phyloP scores from a whole-genome alignment of 1,284 basidiomycete genomes.

The Heliocybe sulcata region DNA sequence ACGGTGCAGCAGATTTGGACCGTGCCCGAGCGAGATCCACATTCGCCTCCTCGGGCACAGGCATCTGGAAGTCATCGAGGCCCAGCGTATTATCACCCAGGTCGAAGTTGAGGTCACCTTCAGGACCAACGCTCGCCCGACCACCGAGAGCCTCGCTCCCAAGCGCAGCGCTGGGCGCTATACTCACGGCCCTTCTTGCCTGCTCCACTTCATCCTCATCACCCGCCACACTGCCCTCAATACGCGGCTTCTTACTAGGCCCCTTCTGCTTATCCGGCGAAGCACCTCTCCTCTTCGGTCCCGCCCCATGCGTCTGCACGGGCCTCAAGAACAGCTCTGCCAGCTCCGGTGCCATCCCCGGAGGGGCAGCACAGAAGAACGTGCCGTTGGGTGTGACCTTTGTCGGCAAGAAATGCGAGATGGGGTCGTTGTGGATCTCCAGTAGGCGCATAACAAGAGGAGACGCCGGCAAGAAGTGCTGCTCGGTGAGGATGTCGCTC shows the following conservation, averaged over 20 bases:
- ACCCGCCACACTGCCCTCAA: slow-evolving; percentile 33
- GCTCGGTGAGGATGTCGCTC: slow-evolving; percentile 68
- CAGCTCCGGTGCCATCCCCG: slow-evolving; percentile 76
- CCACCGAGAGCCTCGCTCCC: slow-evolving; percentile 45
- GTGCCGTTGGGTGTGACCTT: slow-evolving; percentile 62
- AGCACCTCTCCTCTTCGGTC: slow-evolving; percentile 40
- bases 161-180: slow-evolving; percentile 47
- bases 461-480: slow-evolving; percentile 80
- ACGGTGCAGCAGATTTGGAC: slow-evolving; percentile 33
- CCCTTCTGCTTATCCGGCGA: slow-evolving; percentile 25
- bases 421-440: slow-evolving; percentile 80
- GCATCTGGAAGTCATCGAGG: slow-evolving; percentile 64
- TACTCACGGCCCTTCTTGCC: slow-evolving; percentile 55
- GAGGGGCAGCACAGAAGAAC: slow-evolving; percentile 77
- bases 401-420: slow-evolving; percentile 80
- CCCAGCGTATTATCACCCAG: slow-evolving; percentile 35
- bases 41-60: slow-evolving; percentile 26
- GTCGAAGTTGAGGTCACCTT: slow-evolving; percentile 45
- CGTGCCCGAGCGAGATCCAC: slow-evolving; percentile 30
- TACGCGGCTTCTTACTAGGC: slow-evolving; percentile 53
- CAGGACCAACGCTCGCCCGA: slow-evolving; percentile 43
- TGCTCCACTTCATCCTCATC: slow-evolving; percentile 59
- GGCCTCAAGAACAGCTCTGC: slow-evolving; percentile 81
- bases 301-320: slow-evolving; percentile 28
- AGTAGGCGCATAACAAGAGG: slow-evolving; percentile 75